Evolutionary conservation across 306 rosid genomes (phyloP), one percentile per base, ranked within the genome.

Genomic region (Rosa lucieae): DNA sequence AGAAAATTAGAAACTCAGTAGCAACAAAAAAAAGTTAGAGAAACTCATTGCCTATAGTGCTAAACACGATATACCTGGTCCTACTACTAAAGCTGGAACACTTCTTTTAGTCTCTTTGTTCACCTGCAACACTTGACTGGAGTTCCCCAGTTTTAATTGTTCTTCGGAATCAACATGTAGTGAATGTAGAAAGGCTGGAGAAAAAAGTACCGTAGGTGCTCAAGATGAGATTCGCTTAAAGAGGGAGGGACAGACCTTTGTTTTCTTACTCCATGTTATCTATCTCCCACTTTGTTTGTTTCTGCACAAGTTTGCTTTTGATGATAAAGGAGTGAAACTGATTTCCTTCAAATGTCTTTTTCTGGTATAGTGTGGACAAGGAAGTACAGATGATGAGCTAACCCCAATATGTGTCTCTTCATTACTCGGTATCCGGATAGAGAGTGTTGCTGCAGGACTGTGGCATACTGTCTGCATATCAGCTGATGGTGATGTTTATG

Each of bases 391-490:
- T 82, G 98, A 94, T 26, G 97, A 94, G 78, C 80, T 92, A 63
- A 91, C 93, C 78, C 97, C 94, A 4, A 83, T 83, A n/a, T 89
- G 89, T 69, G 95, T 94, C 61, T 87, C 97, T 81, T 91, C 97
- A 29, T 84, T 94, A 72, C 89, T 92, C 78, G 97, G 97, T 69
- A 89, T 92, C 79, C 90, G 11, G 73, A 91, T 92, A 68, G 90
- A 86, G 80, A 86, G 92, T 81, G 94, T 91, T 4, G 95, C 97
- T 40, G 95, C 95, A 32, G 98, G 98, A 75, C 86, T 92, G 77
- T 94, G 98, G 97, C 98, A 94, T 85, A 89, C 97, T 13, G 90
- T 94, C 73, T 94, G 97, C 80, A 81, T 84, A 82, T 92, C 98
- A 67, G 86, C 93, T 8, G 93, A 92, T 67, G 98, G 98, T 26